A percentile compares a stretch with the other conserved stretches of the same genome.
These are phyloP conservation scores for Colletotrichum sp. DNA, from an alignment of 2,329 filamentous ascomycete genomes.

Conservation along the genomic window DNA sequence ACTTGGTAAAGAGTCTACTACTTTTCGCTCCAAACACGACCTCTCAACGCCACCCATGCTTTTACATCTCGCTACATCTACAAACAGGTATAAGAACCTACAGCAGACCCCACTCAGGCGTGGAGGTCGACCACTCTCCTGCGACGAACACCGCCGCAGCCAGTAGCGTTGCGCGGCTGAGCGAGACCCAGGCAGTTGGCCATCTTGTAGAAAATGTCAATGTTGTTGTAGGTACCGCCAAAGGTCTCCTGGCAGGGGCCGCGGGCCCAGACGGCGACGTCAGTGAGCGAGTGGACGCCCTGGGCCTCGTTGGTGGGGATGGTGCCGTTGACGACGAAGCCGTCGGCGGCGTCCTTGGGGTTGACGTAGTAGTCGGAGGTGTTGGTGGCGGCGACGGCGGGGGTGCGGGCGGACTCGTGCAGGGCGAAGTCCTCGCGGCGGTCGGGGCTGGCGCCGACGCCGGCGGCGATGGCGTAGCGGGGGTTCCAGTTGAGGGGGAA, in stretches of 20 bases:
- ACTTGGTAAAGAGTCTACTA: neutral
- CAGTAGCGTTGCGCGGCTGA: conserved; percentile 20
- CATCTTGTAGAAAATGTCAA: conserved; percentile 79
- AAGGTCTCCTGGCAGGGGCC: conserved; percentile 82
- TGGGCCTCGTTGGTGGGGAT: conserved; percentile 66
- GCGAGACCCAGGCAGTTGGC: conserved; percentile 68
- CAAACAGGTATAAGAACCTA: neutral
- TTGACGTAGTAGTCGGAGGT: conserved; percentile 69
- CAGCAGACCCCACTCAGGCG: neutral
- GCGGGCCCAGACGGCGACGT: conserved; percentile 79
- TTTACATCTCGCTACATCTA: neutral
- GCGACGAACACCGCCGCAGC: neutral
- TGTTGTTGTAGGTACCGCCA: conserved; percentile 72
- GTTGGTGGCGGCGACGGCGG: conserved; percentile 54
- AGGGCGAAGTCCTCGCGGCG: conserved; percentile 78
- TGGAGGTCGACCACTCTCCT: neutral
- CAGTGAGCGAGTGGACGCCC: conserved; percentile 79
- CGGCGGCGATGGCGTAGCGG: conserved; percentile 79
- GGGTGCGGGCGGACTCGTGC: conserved; percentile 66
- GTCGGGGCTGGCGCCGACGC: conserved; percentile 75
- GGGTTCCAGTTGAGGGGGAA: conserved; percentile 89
- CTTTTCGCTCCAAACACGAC: neutral
- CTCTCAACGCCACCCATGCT: conserved; percentile 3
- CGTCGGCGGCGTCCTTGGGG: conserved; percentile 67
- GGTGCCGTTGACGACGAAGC: conserved; percentile 79